Base-by-base conservation (phyloP, 805 yeast genomes). In the Starmerella apis region DNA sequence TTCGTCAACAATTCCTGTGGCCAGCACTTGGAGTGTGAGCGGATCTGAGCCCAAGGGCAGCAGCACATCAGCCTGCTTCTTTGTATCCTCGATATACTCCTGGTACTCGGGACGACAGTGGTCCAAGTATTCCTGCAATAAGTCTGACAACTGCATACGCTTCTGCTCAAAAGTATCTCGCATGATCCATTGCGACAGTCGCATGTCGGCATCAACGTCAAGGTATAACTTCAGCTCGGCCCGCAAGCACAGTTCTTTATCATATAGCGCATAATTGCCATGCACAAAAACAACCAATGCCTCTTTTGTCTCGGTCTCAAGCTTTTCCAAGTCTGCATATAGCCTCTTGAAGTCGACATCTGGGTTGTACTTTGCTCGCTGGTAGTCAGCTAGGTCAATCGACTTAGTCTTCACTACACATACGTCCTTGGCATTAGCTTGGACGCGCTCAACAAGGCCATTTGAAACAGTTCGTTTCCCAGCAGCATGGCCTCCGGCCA, bases 171-270 rank as follows among this genome's bases (percentile, higher is more conserved):
- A 57, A 3, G 65, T 45, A 20, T 68, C 72, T 16, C 68, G 58
- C 45, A 61, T 47, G 22, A 68, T 81, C 83, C 92, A 78, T 56
- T 94, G 75, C n/a, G 86, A 80, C 36, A 88, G 68, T 48, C 96
- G 68, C 4, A 83, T 78, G 64, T 88, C 97, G 1, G 90, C 79
- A 65, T 88, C 96, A 54, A 86, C 76, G 56, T 85, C 92, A 14
- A 88, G 72, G 58, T 81, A 88, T 2, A 88, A 77, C 60, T 78
- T 81, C 56, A 87, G 69, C 1, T 77, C 71, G 0, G 88, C 80
- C 60, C 74, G 53, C 10, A 68, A 68, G 31, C 83, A 66, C 10
- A 88, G 64, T 18, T 68, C 69, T 41, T 68, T 66, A 62, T 85
- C 81, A 60, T 78, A 83, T 22, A 88, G 69, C 0, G 95, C 90